Evolutionary conservation across 352 stramenopile genomes (phyloP), one percentile per base, ranked within the genome.

Genomic region (Pythium angustatum): DNA sequence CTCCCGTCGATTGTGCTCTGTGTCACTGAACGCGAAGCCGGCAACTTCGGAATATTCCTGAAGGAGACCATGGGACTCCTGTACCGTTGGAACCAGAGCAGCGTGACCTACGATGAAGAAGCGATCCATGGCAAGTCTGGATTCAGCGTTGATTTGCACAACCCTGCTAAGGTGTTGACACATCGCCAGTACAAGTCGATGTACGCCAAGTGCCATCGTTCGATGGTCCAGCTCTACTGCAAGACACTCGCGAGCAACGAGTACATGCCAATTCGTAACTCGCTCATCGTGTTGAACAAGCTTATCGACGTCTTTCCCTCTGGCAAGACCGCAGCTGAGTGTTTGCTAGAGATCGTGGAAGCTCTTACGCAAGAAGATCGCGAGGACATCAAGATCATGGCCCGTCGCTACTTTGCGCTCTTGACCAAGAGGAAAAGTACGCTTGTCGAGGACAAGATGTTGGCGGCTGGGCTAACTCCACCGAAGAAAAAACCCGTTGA

Each of bases 361-460:
- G 69, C 53, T 17, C 68, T 96, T 2, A 94, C 78, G 24, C 73
- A 86, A n/a, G 86, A 96, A 62, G 82, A 94, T 8, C 80, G 83
- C 11, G 85, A 95, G 64, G 88, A 96, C 61, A 86, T 96, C 40
- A 94, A 96, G 75, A 93, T 94, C 48, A 96, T 96, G 88, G 86
- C 88, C 17, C 89, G 88, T 55, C 82, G 88, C 8, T 96, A 96
- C 68, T 91, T 79, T 58, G 84, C 85, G 33, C 62, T 96, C 21
- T 64, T 96, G 21, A 91, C 83, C 22, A 93, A 94, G 65, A 75
- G 83, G 34, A 91, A 91, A 57, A 45, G 61, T 3, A 79, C 85
- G 2, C 77, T 94, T 2, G 69, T 83, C 0, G 85, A 94, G 15
- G 83, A 93, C 34, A 85, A 79, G 50, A 59, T 83, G 24, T 58